Conservation (phyloP, 2,329 filamentous ascomycete species). For the Pseudogymnoascus sp. region DNA sequence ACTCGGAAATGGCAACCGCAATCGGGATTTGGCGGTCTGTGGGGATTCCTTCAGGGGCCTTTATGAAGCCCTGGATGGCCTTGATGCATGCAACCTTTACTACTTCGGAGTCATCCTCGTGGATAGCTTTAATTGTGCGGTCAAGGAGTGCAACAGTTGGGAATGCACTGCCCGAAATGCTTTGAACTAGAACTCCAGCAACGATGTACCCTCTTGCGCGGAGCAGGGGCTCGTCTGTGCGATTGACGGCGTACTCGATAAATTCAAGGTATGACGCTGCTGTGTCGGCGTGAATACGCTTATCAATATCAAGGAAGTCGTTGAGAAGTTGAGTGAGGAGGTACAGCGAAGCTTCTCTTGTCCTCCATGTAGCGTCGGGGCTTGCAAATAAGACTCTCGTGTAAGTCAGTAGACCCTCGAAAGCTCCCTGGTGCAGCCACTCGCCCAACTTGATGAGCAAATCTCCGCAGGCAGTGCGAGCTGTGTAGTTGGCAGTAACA, state of each 20-base stretch:
- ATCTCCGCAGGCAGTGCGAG: slow-evolving; percentile 85
- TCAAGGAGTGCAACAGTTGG: slow-evolving; percentile 58
- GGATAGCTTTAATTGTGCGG: slow-evolving; percentile 66
- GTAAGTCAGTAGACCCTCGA: slow-evolving; percentile 72
- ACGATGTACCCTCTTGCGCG: slow-evolving; percentile 81
- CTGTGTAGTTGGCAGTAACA: slow-evolving; percentile 91
- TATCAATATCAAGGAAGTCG: slow-evolving; percentile 73
- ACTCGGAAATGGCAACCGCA: slow-evolving; percentile 56
- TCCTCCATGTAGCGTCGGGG: slow-evolving; percentile 45
- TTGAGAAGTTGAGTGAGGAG: slow-evolving; percentile 76
- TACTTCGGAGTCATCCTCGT: slow-evolving; percentile 69
- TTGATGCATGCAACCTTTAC: slow-evolving; percentile 90
- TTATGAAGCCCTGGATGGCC: slow-evolving; percentile 63
- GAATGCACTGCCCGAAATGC: slow-evolving; percentile 49
- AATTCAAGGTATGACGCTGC: slow-evolving; percentile 71
- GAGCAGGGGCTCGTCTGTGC: slow-evolving; percentile 64
- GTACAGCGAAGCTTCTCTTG: slow-evolving; percentile 74
- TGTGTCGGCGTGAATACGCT: slow-evolving; percentile 59
- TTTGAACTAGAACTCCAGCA: slow-evolving; percentile 69
- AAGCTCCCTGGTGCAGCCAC: slow-evolving; percentile 68
- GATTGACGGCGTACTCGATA: slow-evolving; percentile 67
- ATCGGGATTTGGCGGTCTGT: slow-evolving; percentile 52
- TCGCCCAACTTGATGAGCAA: slow-evolving; percentile 87
- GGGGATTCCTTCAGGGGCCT: slow-evolving; percentile 40
- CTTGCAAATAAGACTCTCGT: slow-evolving; percentile 64